Percentiles rank a stretch among this genome's conserved stretches.
Evolutionary conservation across 768 basidiomycete genomes (phyloP).

Genomic region (Auriscalpium vulgare): DNA sequence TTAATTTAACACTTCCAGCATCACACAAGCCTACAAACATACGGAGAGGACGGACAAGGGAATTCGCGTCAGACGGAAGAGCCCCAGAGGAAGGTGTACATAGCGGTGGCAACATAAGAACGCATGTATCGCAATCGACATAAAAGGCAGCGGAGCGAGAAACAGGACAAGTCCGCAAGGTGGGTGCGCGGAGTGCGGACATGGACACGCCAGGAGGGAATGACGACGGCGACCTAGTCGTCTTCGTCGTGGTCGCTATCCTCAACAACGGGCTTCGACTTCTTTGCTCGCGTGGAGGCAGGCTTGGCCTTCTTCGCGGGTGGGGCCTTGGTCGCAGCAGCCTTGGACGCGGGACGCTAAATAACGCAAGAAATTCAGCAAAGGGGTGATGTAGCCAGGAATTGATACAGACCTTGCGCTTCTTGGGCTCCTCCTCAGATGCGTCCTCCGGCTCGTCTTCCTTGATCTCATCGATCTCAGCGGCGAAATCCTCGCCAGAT

Average conservation of each 20-base stretch:
- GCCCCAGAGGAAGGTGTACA: too few relatives aligned
- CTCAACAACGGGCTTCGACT: slow-evolving; percentile 40
- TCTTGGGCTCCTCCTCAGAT: slow-evolving; percentile 38
- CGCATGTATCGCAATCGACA: too few relatives aligned
- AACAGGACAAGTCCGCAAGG: too few relatives aligned
- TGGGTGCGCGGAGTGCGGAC: too few relatives aligned
- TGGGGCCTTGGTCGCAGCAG: not conserved
- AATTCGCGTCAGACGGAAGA: too few relatives aligned
- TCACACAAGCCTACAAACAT: too few relatives aligned
- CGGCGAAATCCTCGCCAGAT: slow-evolving; percentile 40
- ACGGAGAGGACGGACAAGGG: too few relatives aligned
- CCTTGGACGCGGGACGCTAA: slow-evolving; percentile 2
- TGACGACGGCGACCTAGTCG: too few relatives aligned
- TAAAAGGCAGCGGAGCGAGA: too few relatives aligned
- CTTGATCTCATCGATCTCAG: slow-evolving; percentile 34
- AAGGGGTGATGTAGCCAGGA: not conserved
- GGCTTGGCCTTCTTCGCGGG: slow-evolving; percentile 31
- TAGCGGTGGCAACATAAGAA: too few relatives aligned
- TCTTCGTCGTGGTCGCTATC: slow-evolving; percentile 32
- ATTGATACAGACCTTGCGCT: slow-evolving; percentile 52
- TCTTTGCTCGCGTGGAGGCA: slow-evolving; percentile 24
- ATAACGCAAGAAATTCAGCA: slow-evolving; percentile 5
- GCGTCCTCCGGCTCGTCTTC: slow-evolving; percentile 41
- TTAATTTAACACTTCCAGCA: too few relatives aligned
- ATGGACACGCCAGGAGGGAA: too few relatives aligned